A percentile compares a stretch with the other conserved stretches of the same genome.
Evolutionary conservation across 371 early-diverging fungal species (phyloP).

Genomic region (Rhizopus arrhizus): DNA sequence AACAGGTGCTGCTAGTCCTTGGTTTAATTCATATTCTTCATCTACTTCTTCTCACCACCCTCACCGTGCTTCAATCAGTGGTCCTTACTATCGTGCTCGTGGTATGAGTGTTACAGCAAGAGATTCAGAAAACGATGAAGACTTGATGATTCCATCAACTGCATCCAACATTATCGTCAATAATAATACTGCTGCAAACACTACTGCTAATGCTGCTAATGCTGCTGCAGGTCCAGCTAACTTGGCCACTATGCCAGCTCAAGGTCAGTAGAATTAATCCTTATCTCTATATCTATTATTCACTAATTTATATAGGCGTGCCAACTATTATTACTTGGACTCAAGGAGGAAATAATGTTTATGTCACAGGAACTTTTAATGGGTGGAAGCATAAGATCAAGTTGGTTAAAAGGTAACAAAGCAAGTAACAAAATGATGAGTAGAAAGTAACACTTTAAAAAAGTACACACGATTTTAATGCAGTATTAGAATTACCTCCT

Average conservation of each 20-base stretch:
- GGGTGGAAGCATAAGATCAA: conserved; percentile 94
- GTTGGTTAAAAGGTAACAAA: conserved; percentile 71
- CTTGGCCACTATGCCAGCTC: neutral
- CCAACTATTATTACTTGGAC: conserved; percentile 91
- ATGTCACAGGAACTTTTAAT: conserved; percentile 96
- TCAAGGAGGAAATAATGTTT: conserved; percentile 85
- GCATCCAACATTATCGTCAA: neutral
- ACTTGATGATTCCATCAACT: conserved; percentile 5
- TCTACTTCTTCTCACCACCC: conserved; percentile 42
- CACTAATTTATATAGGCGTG: conserved; percentile 35
- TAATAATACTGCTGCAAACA: conserved; percentile 11
- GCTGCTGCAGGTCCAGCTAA: too few relatives aligned
- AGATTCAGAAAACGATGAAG: conserved; percentile 45
- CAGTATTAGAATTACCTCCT: conserved; percentile 84
- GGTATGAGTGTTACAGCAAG: conserved; percentile 47
- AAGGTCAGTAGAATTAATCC: conserved; percentile 14
- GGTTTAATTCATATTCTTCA: conserved; percentile 40
- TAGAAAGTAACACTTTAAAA: neutral
- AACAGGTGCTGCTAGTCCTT: conserved; percentile 49
- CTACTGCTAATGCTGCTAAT: neutral
- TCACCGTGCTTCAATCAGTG: conserved; percentile 50
- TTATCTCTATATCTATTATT: neutral
- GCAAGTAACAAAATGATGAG: conserved; percentile 21
- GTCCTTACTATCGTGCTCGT: conserved; percentile 55
- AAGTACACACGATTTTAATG: conserved; percentile 75